Evolutionary conservation across 2,329 filamentous ascomycete genomes (phyloP), one percentile per base, ranked within the genome.

Genomic region (Epichloe elymi): DNA sequence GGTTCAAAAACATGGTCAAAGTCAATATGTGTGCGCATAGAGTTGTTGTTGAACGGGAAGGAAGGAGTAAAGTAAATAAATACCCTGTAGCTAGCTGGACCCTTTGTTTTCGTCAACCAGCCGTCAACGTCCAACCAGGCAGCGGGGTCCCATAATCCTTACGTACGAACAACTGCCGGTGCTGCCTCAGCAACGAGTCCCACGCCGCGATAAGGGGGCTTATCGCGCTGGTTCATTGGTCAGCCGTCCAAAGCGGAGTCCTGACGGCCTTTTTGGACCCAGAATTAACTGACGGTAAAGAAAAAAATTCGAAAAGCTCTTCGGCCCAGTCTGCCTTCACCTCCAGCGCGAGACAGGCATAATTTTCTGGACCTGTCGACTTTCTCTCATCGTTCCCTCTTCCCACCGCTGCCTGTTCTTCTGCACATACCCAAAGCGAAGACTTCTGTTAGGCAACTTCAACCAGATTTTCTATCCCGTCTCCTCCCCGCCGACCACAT

Each of bases 131-230:
- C 30, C 10, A 30, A 30, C 30, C 30, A 11, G 30, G 30, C 30
- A 4, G 30, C 30, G 30, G 30, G 30, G 10, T 11, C 30, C 30
- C 30, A 30, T 1, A 30, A 30, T 30, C 30, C 30, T 10, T 30
- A 11, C 8, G 30, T 30, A 30, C 10, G 30, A 30, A 0, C 83
- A 87, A 87, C 8, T n/a, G 15, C 4, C 45, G 35, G 37, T 46
- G 45, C 45, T 37, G 11, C 14, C 30, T 43, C 47, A 43, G 47
- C 39, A 19, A 7, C n/a, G 39, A 30, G 30, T 43, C 4, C 47
- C 47, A 49, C 39, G 4, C 26, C 46, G 1, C 53, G 63, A 67
- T 67, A 63, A 62, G 50, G 50, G 0, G 0, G 14, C 55, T 63
- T 67, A 67, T 67, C 66, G 58, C 47, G 0, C 0, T 0, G 1